A percentile compares a stretch with the other conserved stretches of the same genome.
These are phyloP conservation scores for Phycomyces blakesleeanus DNA, from an alignment of 192 early-diverging fungal genomes.

Conservation along the genomic window DNA sequence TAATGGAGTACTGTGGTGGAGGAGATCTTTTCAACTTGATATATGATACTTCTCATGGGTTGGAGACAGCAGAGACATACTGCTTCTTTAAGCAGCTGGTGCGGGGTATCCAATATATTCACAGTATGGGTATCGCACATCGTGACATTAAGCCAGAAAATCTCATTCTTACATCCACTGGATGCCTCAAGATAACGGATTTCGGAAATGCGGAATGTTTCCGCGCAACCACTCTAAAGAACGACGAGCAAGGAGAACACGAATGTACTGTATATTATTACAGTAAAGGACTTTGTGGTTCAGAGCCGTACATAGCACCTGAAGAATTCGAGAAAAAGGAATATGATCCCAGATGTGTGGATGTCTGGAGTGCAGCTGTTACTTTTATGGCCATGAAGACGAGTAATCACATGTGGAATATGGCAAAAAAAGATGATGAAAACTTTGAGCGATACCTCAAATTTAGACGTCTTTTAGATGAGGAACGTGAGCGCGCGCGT, in stretches of 20 bases:
- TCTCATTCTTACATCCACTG: conserved; percentile 59
- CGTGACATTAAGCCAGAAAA: conserved; percentile 89
- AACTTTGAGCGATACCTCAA: conserved; percentile 31
- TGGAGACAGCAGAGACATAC: conserved; percentile 47
- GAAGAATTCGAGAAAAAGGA: conserved; percentile 61
- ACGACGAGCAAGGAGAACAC: not conserved
- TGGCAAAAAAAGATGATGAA: conserved; percentile 28
- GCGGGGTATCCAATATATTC: conserved; percentile 72
- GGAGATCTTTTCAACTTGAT: conserved; percentile 77
- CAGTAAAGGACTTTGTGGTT: conserved; percentile 65
- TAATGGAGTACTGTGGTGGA: conserved; percentile 84
- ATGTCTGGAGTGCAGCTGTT: conserved; percentile 37
- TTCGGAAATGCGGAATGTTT: conserved; percentile 83
- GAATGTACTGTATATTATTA: conserved; percentile 32
- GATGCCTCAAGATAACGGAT: conserved; percentile 80
- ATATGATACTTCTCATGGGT: conserved; percentile 52
- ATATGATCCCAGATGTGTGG: conserved; percentile 71
- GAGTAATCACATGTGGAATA: conserved; percentile 30
- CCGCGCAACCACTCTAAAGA: conserved; percentile 65
- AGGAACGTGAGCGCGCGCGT: conserved; percentile 26
- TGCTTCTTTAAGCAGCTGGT: conserved; percentile 79
- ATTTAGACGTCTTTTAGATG: conserved; percentile 24
- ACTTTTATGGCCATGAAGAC: conserved; percentile 38
- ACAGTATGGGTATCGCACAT: conserved; percentile 77
- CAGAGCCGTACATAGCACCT: conserved; percentile 86